These are phyloP conservation scores for Proliferodiscus dingleyae DNA, from an alignment of 2,329 filamentous ascomycete genomes.

Conservation along the genomic window DNA sequence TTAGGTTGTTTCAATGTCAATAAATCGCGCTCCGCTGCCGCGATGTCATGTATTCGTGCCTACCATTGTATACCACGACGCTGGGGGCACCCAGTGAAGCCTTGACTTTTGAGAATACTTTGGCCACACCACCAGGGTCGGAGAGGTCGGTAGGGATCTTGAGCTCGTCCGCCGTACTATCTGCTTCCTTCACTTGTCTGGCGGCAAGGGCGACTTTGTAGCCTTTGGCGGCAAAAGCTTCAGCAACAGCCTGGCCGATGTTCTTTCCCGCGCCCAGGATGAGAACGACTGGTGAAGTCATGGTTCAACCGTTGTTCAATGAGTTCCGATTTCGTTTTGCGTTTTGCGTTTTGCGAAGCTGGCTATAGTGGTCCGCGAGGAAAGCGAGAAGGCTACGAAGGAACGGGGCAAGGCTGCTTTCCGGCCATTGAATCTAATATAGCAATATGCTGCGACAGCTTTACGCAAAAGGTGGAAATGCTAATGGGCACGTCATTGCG, in stretches of 20 bases:
- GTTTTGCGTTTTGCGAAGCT: too few species aligned
- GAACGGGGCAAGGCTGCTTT: too few species aligned
- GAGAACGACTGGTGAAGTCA: slow-evolving; percentile 24
- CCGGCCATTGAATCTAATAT: too few species aligned
- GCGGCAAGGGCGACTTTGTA: slow-evolving; percentile 39
- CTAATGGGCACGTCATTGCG: too few species aligned
- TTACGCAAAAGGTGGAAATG: too few species aligned
- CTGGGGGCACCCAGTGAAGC: slow-evolving; percentile 30
- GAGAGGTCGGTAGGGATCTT: slow-evolving; percentile 35
- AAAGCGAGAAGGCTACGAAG: too few species aligned
- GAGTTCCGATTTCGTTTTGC: too few species aligned
- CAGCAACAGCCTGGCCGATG: slow-evolving; percentile 32
- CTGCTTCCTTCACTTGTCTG: slow-evolving; percentile 22
- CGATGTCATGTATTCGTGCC: slow-evolving; percentile 15
- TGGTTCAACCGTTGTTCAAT: too few species aligned
- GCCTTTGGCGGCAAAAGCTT: slow-evolving; percentile 34
- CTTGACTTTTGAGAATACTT: slow-evolving; percentile 36
- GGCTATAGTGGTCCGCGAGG: too few species aligned
- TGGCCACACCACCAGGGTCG: slow-evolving; percentile 30
- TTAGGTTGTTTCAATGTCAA: slow-evolving; percentile 8
- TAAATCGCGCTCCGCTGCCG: neutral
- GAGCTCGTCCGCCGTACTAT: slow-evolving; percentile 28
- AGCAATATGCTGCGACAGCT: too few species aligned
- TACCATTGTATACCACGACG: slow-evolving; percentile 41
- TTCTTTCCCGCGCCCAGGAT: slow-evolving; percentile 39